A percentile compares a stretch with the other conserved stretches of the same genome.
Conservation (phyloP, 1,284 basidiomycete species). For the Inonotus obliquus region DNA sequence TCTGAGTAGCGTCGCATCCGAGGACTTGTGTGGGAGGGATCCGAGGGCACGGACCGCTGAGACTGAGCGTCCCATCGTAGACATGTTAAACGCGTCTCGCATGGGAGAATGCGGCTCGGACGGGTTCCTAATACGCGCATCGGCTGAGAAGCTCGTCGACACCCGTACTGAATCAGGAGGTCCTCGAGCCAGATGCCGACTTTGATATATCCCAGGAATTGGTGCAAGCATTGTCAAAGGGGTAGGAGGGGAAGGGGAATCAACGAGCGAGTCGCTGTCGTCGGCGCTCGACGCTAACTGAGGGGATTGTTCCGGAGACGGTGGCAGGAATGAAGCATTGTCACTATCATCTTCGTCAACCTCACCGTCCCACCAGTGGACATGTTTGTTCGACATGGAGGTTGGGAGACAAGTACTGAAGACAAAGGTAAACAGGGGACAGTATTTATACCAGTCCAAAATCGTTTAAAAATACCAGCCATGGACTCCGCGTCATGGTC, state of each 20-base stretch:
- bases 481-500: neutral
- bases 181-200: neutral
- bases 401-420: neutral
- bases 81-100: neutral
- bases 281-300: constrained; percentile 1
- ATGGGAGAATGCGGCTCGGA: no score
- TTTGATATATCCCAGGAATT: neutral
- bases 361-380: constrained; percentile 14
- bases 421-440: neutral
- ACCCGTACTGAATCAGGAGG: neutral
- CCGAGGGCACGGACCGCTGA: neutral
- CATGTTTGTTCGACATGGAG: constrained; percentile 11
- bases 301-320: constrained; percentile 7
- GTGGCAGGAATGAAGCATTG: constrained; percentile 4
- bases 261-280: constrained; percentile 12
- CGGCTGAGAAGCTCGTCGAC: neutral
- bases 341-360: neutral
- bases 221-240: constrained; percentile 3
- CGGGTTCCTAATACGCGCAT: constrained; percentile 6
- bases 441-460: neutral
- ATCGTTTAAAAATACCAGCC: neutral
- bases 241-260: constrained; percentile 14
- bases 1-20: neutral
- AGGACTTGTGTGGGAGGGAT: neutral
- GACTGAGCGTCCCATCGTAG: neutral